Evolutionary conservation across 176 grass and related monocot species (phyloP).

Genomic region (Carex scoparia): DNA sequence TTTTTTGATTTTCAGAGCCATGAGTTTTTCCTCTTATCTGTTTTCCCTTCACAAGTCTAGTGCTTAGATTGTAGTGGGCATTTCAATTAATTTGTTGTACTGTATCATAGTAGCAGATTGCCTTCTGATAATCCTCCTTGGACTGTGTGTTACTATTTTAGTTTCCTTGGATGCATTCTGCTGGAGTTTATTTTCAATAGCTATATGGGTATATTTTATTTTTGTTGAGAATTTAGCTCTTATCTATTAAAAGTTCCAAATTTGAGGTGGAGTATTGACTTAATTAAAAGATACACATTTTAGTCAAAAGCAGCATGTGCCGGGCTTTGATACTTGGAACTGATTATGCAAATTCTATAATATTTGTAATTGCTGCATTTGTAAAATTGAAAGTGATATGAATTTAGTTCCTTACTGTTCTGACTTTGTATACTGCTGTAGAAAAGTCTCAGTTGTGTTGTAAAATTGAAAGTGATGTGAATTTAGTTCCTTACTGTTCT

Average conservation of each 20-base stretch:
- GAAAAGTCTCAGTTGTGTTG: neutral
- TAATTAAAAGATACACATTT: no score
- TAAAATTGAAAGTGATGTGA: neutral
- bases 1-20: no score
- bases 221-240: neutral
- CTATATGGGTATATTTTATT: neutral
- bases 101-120: neutral
- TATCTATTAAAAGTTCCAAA: neutral
- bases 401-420: neutral
- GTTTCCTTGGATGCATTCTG: no score
- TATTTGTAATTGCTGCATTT: neutral
- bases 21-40: no score
- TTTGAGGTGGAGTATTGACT: neutral
- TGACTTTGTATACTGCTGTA: neutral
- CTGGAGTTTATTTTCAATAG: neutral
- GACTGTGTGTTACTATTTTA: neutral
- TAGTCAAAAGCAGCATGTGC: no score
- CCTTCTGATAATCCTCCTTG: neutral
- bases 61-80: neutral
- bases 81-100: neutral
- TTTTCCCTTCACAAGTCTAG: neutral
- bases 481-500: neutral
- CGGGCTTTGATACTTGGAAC: neutral
- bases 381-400: neutral
- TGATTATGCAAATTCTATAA: neutral